These are phyloP conservation scores for Candida sp. DNA, from an alignment of 1,139 yeast genomes.

Conservation along the genomic window DNA sequence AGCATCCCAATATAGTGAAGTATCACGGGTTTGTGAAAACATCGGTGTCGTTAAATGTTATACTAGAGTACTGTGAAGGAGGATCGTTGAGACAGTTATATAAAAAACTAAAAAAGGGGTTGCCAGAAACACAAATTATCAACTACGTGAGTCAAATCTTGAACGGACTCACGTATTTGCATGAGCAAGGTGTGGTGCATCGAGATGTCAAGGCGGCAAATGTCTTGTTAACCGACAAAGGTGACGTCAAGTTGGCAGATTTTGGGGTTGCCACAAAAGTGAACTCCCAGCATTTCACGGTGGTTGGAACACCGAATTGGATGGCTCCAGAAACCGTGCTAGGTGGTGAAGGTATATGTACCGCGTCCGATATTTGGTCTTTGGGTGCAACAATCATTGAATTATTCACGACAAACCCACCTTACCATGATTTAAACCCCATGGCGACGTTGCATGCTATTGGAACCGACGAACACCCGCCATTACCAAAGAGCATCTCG, in stretches of 20 bases:
- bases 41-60: constrained; percentile 66
- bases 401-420: constrained; percentile 85
- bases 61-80: constrained; percentile 77
- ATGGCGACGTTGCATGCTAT: constrained; percentile 94
- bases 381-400: constrained; percentile 94
- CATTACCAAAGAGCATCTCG: constrained; percentile 68
- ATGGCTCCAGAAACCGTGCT: constrained; percentile 85
- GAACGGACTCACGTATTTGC: constrained; percentile 71
- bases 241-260: constrained; percentile 91
- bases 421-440: constrained; percentile 79
- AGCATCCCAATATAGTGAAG: constrained; percentile 87
- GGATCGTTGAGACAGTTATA: constrained; percentile 83
- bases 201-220: constrained; percentile 96
- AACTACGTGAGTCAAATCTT: constrained; percentile 72
- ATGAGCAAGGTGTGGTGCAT: constrained; percentile 75
- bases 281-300: constrained; percentile 43
- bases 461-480: constrained; percentile 84
- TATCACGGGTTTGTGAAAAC: constrained; percentile 89
- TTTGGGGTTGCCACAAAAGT: constrained; percentile 80
- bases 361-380: constrained; percentile 94
- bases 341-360: constrained; percentile 83
- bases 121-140: constrained; percentile 66
- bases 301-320: constrained; percentile 82
- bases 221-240: constrained; percentile 86
- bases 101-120: constrained; percentile 52